Conservation (phyloP, 352 stramenopile genomes). For the Peronospora destructor region DNA sequence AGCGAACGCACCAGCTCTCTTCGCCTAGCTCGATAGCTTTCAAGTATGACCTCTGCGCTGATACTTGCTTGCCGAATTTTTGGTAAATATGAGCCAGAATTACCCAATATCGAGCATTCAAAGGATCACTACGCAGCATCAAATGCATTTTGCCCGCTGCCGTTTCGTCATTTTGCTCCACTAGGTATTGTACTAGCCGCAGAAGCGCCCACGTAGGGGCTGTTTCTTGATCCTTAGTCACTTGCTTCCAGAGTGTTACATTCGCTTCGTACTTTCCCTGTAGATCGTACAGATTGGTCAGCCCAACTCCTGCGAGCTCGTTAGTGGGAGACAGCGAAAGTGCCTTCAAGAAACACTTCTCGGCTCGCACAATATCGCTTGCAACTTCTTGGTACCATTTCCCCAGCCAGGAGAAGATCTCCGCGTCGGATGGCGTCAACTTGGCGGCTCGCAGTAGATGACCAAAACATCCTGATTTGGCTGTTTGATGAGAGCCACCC, state of each 20-base stretch:
- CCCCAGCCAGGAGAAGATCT: conserved; percentile 68
- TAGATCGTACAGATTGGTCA: conserved; percentile 66
- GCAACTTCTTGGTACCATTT: conserved; percentile 68
- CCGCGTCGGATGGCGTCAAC: conserved; percentile 50
- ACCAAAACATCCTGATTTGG: conserved; percentile 60
- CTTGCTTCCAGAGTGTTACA: conserved; percentile 62
- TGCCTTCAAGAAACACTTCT: conserved; percentile 84
- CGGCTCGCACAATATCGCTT: conserved; percentile 55
- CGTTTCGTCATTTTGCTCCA: conserved; percentile 56
- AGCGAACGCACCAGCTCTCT: conserved; percentile 59
- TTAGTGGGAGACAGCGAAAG: conserved; percentile 49
- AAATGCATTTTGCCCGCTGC: conserved; percentile 68
- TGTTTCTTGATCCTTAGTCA: conserved; percentile 46
- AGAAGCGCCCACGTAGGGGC: conserved; percentile 71
- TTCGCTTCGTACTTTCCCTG: conserved; percentile 59
- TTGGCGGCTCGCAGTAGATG: conserved; percentile 69
- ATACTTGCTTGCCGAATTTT: conserved; percentile 73
- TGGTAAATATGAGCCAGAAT: conserved; percentile 73
- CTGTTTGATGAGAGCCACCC: conserved; percentile 34
- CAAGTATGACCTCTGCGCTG: conserved; percentile 72
- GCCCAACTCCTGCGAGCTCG: conserved; percentile 46
- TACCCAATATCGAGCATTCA: conserved; percentile 61
- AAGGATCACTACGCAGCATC: conserved; percentile 62
- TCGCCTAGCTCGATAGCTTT: conserved; percentile 70
- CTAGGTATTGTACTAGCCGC: conserved; percentile 59